Base-by-base conservation (phyloP, 2,329 filamentous ascomycete species). In the Penicillium sclerotigenum region DNA sequence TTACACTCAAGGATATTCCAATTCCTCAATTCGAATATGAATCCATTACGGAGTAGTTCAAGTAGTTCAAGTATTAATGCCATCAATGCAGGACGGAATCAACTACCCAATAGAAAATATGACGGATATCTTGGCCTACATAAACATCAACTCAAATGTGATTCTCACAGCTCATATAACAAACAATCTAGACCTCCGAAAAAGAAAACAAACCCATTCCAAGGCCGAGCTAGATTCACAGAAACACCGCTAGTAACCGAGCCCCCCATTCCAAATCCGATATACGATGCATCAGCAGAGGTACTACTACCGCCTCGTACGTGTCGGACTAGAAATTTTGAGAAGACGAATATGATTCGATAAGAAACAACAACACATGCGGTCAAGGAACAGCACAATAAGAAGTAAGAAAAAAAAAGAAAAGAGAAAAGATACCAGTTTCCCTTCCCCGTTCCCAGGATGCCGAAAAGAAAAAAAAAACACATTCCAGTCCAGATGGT, bases 401-500 rank as follows among this genome's bases (percentile, higher is more conserved):
- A 66, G 38, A 55, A 34, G 47, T 43, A 47, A 47, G 57, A 54
- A 29, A 34, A 20, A 20, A 49, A 31, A 31, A 51, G 52, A 60
- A 63, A 56, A 54, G 47, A 61, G 52, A 66, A 61, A 60, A 64
- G 49, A 60, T 63, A 57, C 61, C 57, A 59, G 54, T 42, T 57
- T 52, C 52, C 59, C 60, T 52, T 42, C 53, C 50, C 51, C 59
- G 56, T 57, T 61, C 56, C 55, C 58, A 59, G 55, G 52, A 65
- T 66, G 60, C 59, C 59, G 59, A 58, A 54, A 59, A 50, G 58
- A 60, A 59, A 47, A 33, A 33, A 33, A 6, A 33, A 52, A 62
- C 47, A 60, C 49, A 60, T 63, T 62, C 64, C 61, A 52, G 41
- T 62, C 56, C 62, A 65, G 56, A 65, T 63, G 62, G 52, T 65